Conservation (phyloP, 2,329 filamentous ascomycete genomes). For the Herpotrichia juniperi region DNA sequence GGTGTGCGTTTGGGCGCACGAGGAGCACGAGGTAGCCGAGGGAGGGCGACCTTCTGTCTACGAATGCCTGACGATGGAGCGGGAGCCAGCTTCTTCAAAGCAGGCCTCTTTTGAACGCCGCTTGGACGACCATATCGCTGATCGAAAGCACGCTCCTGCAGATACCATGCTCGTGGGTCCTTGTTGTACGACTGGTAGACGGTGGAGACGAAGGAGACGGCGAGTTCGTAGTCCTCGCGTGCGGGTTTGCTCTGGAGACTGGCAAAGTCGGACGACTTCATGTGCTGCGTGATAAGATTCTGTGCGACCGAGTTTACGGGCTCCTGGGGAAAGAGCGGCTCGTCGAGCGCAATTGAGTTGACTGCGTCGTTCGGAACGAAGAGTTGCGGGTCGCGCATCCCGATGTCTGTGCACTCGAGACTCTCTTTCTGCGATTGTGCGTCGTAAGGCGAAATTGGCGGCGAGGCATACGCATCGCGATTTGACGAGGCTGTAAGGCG, state of each 20-base stretch:
- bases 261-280: slow-evolving; percentile 38
- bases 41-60: slow-evolving; percentile 40
- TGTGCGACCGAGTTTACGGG: slow-evolving; percentile 27
- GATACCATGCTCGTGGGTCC: slow-evolving; percentile 50
- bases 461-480: slow-evolving; percentile 44
- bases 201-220: slow-evolving; percentile 39
- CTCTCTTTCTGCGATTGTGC: slow-evolving; percentile 44
- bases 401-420: slow-evolving; percentile 34
- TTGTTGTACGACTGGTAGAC: slow-evolving; percentile 36
- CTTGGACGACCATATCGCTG: slow-evolving; percentile 54
- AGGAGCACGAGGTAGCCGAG: slow-evolving; percentile 39
- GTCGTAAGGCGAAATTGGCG: slow-evolving; percentile 48
- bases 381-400: slow-evolving; percentile 42
- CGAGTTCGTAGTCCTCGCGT: slow-evolving; percentile 46
- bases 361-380: slow-evolving; percentile 36
- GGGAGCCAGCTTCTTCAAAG: slow-evolving; percentile 44
- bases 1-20: slow-evolving; percentile 44
- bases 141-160: slow-evolving; percentile 57
- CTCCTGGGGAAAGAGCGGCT: slow-evolving; percentile 45
- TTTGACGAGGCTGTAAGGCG: slow-evolving; percentile 25
- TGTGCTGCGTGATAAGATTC: slow-evolving; percentile 41
- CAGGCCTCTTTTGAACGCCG: slow-evolving; percentile 45
- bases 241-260: slow-evolving; percentile 36
- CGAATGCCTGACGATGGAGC: slow-evolving; percentile 40
- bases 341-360: slow-evolving; percentile 33